phyloP scores from a whole-genome alignment of 306 rosid species.

The Neltuma alba region DNA sequence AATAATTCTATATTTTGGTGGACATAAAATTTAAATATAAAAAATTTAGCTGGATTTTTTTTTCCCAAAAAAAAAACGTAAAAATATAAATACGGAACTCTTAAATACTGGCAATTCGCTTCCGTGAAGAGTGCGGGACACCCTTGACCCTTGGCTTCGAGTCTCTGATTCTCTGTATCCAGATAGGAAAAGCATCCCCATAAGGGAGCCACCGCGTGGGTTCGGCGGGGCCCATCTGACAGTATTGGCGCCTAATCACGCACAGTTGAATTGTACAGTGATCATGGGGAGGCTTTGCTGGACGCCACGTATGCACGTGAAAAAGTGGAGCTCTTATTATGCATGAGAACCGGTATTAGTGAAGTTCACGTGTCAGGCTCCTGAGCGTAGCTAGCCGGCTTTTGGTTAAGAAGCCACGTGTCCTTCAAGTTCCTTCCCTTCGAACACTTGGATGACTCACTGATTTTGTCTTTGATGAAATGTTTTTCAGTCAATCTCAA shows the following conservation, averaged over 20 bases:
- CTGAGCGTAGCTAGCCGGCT: background rate
- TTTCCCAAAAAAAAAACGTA: no score
- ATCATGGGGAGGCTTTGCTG: background rate
- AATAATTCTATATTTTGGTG: no score
- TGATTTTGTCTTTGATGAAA: background rate
- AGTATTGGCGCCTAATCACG: slow-evolving; percentile 5
- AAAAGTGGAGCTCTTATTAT: background rate
- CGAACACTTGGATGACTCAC: background rate
- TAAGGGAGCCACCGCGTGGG: background rate
- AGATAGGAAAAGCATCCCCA: no score
- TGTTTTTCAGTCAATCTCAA: no score
- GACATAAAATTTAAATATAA: no score
- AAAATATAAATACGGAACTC: no score
- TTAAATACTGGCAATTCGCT: no score
- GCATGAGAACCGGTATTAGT: slow-evolving; percentile 21
- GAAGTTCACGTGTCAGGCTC: slow-evolving; percentile 2
- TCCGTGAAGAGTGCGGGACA: no score
- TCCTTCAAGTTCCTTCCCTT: background rate
- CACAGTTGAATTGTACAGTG: background rate
- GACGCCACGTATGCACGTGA: slow-evolving; percentile 16
- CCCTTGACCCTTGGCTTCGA: no score
- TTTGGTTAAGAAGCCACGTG: background rate
- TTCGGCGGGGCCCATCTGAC: background rate
- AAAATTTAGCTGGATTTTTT: no score
- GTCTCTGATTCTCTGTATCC: no score